Base-by-base conservation (phyloP, 768 basidiomycete species). In the Calocera viscosa region DNA sequence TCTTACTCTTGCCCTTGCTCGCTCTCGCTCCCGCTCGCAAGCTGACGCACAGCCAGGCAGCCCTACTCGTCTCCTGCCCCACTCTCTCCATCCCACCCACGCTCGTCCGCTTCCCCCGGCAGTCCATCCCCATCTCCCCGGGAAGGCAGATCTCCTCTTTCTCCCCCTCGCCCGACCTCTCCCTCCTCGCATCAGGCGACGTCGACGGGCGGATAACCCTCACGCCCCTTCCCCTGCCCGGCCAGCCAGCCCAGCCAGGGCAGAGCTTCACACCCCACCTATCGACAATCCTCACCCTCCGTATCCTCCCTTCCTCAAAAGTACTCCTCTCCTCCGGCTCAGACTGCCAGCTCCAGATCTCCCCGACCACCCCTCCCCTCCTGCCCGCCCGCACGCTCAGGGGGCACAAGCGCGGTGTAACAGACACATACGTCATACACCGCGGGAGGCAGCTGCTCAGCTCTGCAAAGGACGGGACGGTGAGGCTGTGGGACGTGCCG, bases 401-500 rank as follows among this genome's bases (percentile, higher is more conserved):
- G 53, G 86, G 83, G 0, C 91, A 92, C 72, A 83, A 81, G 0
- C 81, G 86, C 3, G 77, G 83, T 0, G 80, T 91, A 34, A 89
- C 90, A 0, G 80, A 81, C 2, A 82, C 82, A 0, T 80, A 79
- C 1, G 89, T 91, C 69, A 77, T 91, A 41, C 82, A 82, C 0
- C 78, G 82, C 1, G 90, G 90, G 0, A 81, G 84, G 26, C 85
- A 86, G 70, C 74, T 92, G 63, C 71, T 92, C 5, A 88, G 87
- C 11, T 77, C 82, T 3, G 83, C 86, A 0, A 83, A 85, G 66
- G 90, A 92, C 73, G 83, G 84, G 1, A 86, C 86, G 0, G 72
- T 90, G 26, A 80, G 84, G 63, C 76, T 90, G 2, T 91, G 90
- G 90, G 86, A 90, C 69, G 83, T 90, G 8, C 80, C 84, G 1